Evolutionary conservation across 352 stramenopile genomes (phyloP).

Genomic region (Globisporangium splendens): DNA sequence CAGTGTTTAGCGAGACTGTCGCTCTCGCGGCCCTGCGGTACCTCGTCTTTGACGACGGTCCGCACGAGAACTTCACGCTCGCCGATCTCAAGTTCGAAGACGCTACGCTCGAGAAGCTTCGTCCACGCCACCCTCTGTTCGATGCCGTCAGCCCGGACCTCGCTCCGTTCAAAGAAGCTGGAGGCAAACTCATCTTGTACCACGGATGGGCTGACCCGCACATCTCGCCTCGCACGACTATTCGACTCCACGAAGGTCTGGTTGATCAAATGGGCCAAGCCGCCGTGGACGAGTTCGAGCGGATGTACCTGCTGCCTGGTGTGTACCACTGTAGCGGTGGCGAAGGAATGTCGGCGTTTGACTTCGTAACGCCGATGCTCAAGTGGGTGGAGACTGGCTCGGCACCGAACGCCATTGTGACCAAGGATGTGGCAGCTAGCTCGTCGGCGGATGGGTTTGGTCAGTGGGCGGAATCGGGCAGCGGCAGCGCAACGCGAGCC

Average conservation of each 20-base stretch:
- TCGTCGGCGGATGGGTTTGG: background rate
- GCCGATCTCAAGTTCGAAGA: conserved; percentile 33
- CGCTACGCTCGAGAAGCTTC: conserved; percentile 32
- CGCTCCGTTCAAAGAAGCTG: conserved; percentile 28
- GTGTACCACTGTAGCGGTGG: conserved; percentile 43
- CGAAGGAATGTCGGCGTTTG: conserved; percentile 32
- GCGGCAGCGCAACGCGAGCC: background rate
- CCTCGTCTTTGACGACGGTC: conserved; percentile 35
- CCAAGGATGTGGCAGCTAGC: conserved; percentile 8
- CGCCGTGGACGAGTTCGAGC: conserved; percentile 27
- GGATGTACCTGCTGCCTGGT: conserved; percentile 39
- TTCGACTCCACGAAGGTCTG: conserved; percentile 38
- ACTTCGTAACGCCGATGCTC: conserved; percentile 43
- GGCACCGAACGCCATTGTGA: conserved; percentile 25
- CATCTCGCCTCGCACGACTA: conserved; percentile 43
- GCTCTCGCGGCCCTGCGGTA: conserved; percentile 40
- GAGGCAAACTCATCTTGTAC: conserved; percentile 44
- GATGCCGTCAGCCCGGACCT: conserved; percentile 37
- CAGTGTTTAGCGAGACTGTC: conserved; percentile 26
- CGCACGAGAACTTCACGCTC: conserved; percentile 36
- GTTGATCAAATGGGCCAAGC: conserved; percentile 27
- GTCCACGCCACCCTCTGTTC: conserved; percentile 26
- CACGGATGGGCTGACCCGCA: conserved; percentile 46
- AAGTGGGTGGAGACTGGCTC: conserved; percentile 33
- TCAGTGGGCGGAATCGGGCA: conserved; percentile 5